These are phyloP conservation scores for Exidia glandulosa DNA, from an alignment of 768 basidiomycete species.

Conservation along the genomic window DNA sequence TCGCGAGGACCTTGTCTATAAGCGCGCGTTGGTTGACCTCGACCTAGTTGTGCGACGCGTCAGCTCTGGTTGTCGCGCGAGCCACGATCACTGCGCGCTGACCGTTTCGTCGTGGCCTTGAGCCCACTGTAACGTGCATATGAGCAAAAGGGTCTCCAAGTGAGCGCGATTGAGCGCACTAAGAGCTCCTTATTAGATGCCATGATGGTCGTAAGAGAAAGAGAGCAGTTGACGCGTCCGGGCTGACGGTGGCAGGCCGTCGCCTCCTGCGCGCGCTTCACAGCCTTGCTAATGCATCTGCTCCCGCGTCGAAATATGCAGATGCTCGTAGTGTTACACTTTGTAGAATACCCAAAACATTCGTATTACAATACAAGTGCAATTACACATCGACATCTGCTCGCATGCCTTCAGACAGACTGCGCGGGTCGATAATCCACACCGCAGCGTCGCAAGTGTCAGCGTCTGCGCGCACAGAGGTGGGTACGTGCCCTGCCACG, in stretches of 20 bases:
- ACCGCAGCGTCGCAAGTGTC: slow-evolving; percentile 31
- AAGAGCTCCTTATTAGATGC: not conserved
- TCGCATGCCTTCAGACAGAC: slow-evolving; percentile 55
- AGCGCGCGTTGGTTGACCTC: slow-evolving; percentile 94
- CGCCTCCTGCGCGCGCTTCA: too few species aligned
- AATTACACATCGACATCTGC: too few species aligned
- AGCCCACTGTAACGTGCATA: slow-evolving; percentile 26
- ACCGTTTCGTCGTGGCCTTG: slow-evolving; percentile 64
- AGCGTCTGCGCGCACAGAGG: slow-evolving; percentile 1
- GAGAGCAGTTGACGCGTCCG: not conserved
- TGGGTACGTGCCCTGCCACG: slow-evolving; percentile 15
- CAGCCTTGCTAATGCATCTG: too few species aligned
- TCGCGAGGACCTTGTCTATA: slow-evolving; percentile 91
- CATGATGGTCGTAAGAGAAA: not conserved
- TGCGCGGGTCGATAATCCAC: slow-evolving; percentile 73
- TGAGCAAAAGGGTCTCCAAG: not conserved
- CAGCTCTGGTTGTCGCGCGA: not conserved
- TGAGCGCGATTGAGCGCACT: not conserved
- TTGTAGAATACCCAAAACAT: too few species aligned
- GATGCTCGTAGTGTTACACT: too few species aligned
- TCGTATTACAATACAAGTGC: not conserved
- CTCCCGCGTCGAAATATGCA: too few species aligned
- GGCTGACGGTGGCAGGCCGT: not conserved
- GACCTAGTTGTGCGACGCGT: slow-evolving; percentile 20
- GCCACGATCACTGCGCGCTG: not conserved